A percentile compares a stretch with the other conserved stretches of the same genome.
phyloP scores from a whole-genome alignment of 1,284 basidiomycete species.

The Butyriboletus regius region DNA sequence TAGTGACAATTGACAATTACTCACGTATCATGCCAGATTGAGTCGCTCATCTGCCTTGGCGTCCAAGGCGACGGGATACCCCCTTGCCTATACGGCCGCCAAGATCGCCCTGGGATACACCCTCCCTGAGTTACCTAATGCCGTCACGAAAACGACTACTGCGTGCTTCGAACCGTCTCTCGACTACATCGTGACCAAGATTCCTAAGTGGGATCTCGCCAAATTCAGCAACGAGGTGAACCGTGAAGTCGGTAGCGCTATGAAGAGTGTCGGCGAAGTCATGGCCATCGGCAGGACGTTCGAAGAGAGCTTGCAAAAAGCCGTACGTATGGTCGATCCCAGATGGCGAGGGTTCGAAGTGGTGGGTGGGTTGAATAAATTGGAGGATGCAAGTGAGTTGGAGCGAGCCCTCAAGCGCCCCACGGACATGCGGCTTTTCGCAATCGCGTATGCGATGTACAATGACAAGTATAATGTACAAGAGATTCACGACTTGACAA shows the following conservation, averaged over 20 bases:
- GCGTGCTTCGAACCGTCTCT: constrained; percentile 99
- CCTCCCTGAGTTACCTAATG: constrained; percentile 94
- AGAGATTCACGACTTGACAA: constrained; percentile 84
- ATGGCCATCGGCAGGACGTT: constrained; percentile 99
- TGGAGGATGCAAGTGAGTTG: constrained; percentile 70
- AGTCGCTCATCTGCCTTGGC: constrained; percentile 80
- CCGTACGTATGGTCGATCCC: constrained; percentile 94
- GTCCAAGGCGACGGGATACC: constrained; percentile 98
- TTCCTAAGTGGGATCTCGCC: constrained; percentile 98
- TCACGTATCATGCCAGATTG: constrained; percentile 33
- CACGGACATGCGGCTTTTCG: constrained; percentile 91
- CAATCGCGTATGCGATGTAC: constrained; percentile 95
- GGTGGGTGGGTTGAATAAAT: constrained; percentile 39
- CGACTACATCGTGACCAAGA: constrained; percentile 99
- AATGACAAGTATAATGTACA: constrained; percentile 88
- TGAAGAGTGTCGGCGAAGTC: constrained; percentile 99
- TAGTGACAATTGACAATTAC: not conserved
- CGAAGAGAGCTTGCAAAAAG: constrained; percentile 97
- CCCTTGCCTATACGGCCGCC: constrained; percentile 96
- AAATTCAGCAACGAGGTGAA: constrained; percentile 94
- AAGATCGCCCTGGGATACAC: constrained; percentile 99
- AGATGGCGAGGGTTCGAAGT: constrained; percentile 76
- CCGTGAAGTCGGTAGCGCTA: constrained; percentile 90
- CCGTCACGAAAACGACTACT: constrained; percentile 97
- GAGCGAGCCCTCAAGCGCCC: constrained; percentile 70